Evolutionary conservation across 768 basidiomycete species (phyloP).

Genomic region (Strobilomyces echinocephalus): DNA sequence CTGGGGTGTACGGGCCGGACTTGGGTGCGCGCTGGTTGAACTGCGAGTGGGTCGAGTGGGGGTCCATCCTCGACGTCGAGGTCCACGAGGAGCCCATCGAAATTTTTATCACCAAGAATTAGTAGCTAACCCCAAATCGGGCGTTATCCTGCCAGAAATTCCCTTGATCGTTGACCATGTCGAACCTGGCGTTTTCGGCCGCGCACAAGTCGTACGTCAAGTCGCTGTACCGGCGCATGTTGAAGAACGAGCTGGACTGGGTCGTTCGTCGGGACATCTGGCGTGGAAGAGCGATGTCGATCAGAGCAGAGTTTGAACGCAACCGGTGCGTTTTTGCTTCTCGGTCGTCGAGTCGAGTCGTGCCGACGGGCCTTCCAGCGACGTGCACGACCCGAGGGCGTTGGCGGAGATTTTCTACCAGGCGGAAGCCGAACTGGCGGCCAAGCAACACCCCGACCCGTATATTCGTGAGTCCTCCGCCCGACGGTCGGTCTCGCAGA

Average conservation of each 20-base stretch:
- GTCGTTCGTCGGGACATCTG: slow-evolving; percentile 79
- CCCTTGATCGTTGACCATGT: slow-evolving; percentile 35
- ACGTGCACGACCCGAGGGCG: slow-evolving; percentile 81
- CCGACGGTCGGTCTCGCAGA: not conserved
- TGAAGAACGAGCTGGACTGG: slow-evolving; percentile 91
- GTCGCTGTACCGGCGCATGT: slow-evolving; percentile 82
- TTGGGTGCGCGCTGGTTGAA: slow-evolving; percentile 72
- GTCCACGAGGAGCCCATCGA: not conserved
- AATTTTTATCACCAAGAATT: not conserved
- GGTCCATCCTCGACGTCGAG: slow-evolving; percentile 51
- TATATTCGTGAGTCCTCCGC: slow-evolving; percentile 74
- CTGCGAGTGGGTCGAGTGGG: slow-evolving; percentile 69
- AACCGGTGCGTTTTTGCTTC: slow-evolving; percentile 58
- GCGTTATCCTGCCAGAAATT: slow-evolving; percentile 16
- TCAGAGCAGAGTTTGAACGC: slow-evolving; percentile 88
- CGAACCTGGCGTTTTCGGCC: slow-evolving; percentile 58
- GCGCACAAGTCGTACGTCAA: slow-evolving; percentile 84
- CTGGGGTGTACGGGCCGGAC: slow-evolving; percentile 52
- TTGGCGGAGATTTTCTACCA: slow-evolving; percentile 72
- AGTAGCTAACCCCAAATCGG: slow-evolving; percentile 10
- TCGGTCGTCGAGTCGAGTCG: not conserved
- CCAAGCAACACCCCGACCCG: slow-evolving; percentile 81
- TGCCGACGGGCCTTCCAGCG: slow-evolving; percentile 37
- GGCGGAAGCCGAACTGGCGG: slow-evolving; percentile 71
- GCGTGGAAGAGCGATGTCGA: slow-evolving; percentile 78